Evolutionary conservation across 1,139 yeast genomes (phyloP), one percentile per base, ranked within the genome.

Genomic region (Protomyces macrosporus): DNA sequence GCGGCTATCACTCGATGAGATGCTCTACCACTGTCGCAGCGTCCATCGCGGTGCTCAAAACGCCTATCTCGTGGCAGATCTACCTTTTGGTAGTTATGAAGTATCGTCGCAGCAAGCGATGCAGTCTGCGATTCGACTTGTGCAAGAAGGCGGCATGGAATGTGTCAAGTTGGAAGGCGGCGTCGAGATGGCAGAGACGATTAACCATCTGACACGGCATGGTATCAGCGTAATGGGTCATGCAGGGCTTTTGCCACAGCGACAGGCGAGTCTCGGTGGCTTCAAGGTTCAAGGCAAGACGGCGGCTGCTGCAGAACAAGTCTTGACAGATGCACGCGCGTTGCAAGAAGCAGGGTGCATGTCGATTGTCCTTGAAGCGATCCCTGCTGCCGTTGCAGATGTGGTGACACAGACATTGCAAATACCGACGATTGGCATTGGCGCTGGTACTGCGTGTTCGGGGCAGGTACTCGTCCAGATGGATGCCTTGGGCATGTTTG

Each of bases 191-290:
- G 74, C 76, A 1, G 75, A 75, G 1, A 80, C 84, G 3, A 81
- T 89, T 36, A 70, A 74, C 60, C 79, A 78, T 65, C 75, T 89
- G 35, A 79, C 84, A 0, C 74, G 78, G 7, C 79, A 86, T 45
- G 98, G 98, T 0, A 86, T 93, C 30, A 96, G 97, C 0, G 91
- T 91, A 1, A 82, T 90, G 78, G 98, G 95, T 1, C 98, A 93
- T 74, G 83, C 89, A 40, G 98, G 98, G 0, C 78, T 93, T 51
- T 89, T 96, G 6, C 98, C 98, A 1, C 98, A 93, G 73, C 81
- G 89, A 58, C 86, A 85, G 68, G 84, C 89, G 68, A 74, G 89
- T 0, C 72, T 88, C 30, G 95, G 97, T 16, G 98, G 98, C 0
- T 93, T 87, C 75, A 87, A 84, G 73, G 85, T 89, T 1, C 98